Base-by-base conservation (phyloP, 148 eudicot species). In the Linanthus parryae region DNA sequence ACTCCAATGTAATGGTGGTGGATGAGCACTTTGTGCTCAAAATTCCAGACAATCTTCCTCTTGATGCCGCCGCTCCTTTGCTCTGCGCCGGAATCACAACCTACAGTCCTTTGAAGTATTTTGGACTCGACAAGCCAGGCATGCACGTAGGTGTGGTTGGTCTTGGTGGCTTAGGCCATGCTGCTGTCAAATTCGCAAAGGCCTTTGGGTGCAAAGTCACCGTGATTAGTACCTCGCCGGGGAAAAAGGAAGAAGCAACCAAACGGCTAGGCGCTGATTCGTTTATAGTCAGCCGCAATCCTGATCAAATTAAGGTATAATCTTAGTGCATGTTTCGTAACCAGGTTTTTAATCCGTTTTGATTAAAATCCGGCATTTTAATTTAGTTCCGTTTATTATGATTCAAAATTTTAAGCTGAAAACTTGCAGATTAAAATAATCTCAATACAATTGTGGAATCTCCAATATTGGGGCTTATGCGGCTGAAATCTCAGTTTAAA, bases 61-160 rank as follows among this genome's bases (percentile, higher is more conserved):
- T 74, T 12, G 79, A 64, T 34, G 43, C 39, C 14, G 62, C 46
- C 48, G 73, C 79, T 21, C 79, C 78, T 24, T 67, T 73, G 0
- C 64, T 73, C 3, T 73, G 78, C 52, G 78, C 73, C 5, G 78
- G 78, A 26, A 73, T 73, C 36, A 73, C 78, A 14, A 53, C 56
- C 23, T 74, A 74, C 43, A 74, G 79, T 44, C 74, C 78, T 10
- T 30, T 73, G 41, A 67, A 45, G 30, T 50, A 64, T 23, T 59
- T 23, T 51, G 73, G 70, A 3, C 63, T 73, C 1, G 73, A 63
- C 48, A 73, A 73, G 53, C 73, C 73, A 7, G 73, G 73, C 0
- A 38, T 44, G 35, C 42, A 44, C n/a, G 22, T 68, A 8, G 78
- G 78, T 19, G 59, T 73, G 17, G 72, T 67, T 12, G 78, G 77